phyloP scores from a whole-genome alignment of 345 rosid genomes.

The Clarkia xantiana region DNA sequence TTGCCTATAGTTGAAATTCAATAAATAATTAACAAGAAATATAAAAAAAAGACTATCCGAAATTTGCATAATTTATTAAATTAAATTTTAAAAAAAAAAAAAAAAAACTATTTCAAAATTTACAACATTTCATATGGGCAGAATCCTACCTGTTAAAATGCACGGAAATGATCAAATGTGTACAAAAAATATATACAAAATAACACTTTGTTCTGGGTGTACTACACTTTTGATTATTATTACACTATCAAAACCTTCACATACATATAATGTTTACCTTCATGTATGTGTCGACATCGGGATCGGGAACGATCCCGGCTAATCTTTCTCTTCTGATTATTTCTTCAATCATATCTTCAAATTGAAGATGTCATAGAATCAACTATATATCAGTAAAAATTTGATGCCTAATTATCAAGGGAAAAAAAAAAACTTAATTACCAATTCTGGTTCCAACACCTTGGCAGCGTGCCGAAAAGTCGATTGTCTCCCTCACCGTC shows the following conservation, averaged over 20 bases:
- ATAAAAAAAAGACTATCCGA: no score
- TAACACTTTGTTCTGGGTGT: no score
- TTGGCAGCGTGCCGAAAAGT: constrained; percentile 44
- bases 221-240: no score
- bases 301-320: constrained; percentile 13
- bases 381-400: not conserved
- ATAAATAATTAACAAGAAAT: no score
- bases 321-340: constrained; percentile 12
- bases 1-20: constrained; percentile 7
- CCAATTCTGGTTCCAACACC: constrained; percentile 37
- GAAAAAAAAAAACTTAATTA: not conserved
- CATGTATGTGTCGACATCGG: constrained; percentile 13
- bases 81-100: no score
- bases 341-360: constrained; percentile 11
- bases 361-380: not conserved
- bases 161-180: no score
- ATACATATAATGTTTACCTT: constrained; percentile 1
- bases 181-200: no score
- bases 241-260: no score
- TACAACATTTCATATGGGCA: no score
- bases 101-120: not conserved
- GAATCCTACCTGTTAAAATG: no score
- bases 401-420: not conserved
- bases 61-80: no score
- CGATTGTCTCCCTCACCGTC: constrained; percentile 53